phyloP scores from a whole-genome alignment of 1,139 yeast genomes.

The Yamadazyma triangularis region DNA sequence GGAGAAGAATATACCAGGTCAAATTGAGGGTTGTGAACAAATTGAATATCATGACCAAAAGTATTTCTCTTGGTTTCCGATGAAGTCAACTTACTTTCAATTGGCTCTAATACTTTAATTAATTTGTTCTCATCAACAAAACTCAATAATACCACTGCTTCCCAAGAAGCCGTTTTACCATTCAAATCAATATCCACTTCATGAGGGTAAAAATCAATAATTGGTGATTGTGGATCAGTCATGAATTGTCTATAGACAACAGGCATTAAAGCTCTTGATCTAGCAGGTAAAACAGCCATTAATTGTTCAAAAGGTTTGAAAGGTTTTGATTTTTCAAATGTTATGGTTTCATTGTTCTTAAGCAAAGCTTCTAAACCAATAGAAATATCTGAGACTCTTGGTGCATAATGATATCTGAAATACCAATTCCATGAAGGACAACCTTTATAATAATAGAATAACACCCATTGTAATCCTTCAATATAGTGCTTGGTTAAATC shows the following conservation, averaged over 20 bases:
- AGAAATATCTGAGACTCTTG: slow-evolving; percentile 81
- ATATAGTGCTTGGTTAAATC: slow-evolving; percentile 76
- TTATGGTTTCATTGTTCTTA: slow-evolving; percentile 35
- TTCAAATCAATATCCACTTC: slow-evolving; percentile 88
- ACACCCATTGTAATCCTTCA: slow-evolving; percentile 95
- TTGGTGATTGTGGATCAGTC: slow-evolving; percentile 88
- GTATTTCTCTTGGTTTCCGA: slow-evolving; percentile 73
- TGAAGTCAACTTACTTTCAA: slow-evolving; percentile 54
- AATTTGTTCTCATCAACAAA: slow-evolving; percentile 85
- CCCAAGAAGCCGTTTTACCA: slow-evolving; percentile 97
- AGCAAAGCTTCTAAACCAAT: slow-evolving; percentile 59
- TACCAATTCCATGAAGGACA: slow-evolving; percentile 96
- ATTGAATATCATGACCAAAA: slow-evolving; percentile 65
- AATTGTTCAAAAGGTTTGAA: slow-evolving; percentile 93
- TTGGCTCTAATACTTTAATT: slow-evolving; percentile 65
- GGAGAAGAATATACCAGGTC: slow-evolving; percentile 72
- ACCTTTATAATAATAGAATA: slow-evolving; percentile 84
- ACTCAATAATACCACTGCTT: slow-evolving; percentile 91
- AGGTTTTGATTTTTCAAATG: slow-evolving; percentile 70
- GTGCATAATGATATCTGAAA: slow-evolving; percentile 83
- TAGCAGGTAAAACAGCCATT: slow-evolving; percentile 96
- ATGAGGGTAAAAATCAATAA: slow-evolving; percentile 84
- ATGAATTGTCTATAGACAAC: slow-evolving; percentile 70
- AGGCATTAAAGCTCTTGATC: slow-evolving; percentile 82
- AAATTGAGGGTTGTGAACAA: slow-evolving; percentile 73